phyloP scores from a whole-genome alignment of 225 moss, liverwort and hornwort genomes.

The Ulota crispa region DNA sequence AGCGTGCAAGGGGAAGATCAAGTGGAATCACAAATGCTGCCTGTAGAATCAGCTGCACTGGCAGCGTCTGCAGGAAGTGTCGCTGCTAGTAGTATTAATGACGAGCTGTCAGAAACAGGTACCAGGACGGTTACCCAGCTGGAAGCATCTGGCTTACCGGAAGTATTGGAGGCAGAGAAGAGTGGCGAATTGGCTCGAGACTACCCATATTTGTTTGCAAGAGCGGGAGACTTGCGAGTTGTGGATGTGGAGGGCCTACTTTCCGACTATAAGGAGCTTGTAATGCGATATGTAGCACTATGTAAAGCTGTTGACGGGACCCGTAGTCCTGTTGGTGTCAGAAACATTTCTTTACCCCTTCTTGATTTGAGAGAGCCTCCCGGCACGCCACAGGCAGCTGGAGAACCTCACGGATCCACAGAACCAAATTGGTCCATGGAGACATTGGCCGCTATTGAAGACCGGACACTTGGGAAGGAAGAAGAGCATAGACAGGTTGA shows the following conservation, averaged over 20 bases:
- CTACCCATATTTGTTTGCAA: conserved; percentile 85
- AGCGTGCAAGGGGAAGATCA: conserved; percentile 54
- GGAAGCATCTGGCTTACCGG: conserved; percentile 59
- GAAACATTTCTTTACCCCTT: conserved; percentile 32
- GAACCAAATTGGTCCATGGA: conserved; percentile 29
- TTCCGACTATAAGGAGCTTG: conserved; percentile 90
- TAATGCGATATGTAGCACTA: conserved; percentile 78
- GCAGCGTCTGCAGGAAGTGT: conserved; percentile 34
- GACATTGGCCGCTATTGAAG: conserved; percentile 37
- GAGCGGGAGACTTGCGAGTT: conserved; percentile 88
- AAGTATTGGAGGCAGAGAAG: conserved; percentile 75
- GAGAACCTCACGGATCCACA: conserved; percentile 22
- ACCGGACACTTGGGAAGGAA: conserved; percentile 38
- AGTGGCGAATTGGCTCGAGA: conserved; percentile 77
- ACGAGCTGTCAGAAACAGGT: conserved; percentile 20
- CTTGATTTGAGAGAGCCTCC: conserved; percentile 43
- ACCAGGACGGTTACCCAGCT: conserved; percentile 55
- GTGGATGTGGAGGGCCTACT: conserved; percentile 82
- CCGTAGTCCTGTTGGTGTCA: conserved; percentile 24
- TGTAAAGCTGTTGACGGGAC: conserved; percentile 74
- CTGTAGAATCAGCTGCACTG: conserved; percentile 38
- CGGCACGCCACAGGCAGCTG: conserved; percentile 14
- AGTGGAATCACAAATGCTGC: conserved; percentile 38
- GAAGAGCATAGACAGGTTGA: conserved; percentile 29
- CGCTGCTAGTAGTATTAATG: conserved; percentile 39